Base-by-base conservation (phyloP, 2,329 filamentous ascomycete species). In the Fragosphaeria purpurea region DNA sequence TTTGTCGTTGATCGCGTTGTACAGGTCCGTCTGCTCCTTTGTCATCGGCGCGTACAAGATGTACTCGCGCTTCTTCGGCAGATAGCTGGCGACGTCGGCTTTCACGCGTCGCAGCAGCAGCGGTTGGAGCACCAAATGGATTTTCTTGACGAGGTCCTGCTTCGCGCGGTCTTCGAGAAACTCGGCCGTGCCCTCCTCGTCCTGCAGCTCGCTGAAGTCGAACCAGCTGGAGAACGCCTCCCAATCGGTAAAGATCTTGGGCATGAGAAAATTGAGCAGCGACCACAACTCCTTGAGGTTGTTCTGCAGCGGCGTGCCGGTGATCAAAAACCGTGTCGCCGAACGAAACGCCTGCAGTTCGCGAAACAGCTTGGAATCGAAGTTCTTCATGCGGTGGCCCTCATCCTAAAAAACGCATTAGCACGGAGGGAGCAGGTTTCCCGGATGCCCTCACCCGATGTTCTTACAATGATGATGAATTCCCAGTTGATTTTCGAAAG, bases 21-120 rank as follows among this genome's bases (percentile, higher is more conserved):
- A 98, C 0, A 98, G 68, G 51, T 96, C 91, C 3, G 89, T 88
- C 62, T 98, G 93, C 58, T 93, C 88, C 31, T 82, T 78, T 0
- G 89, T 95, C 68, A 98, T 81, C 0, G 93, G 93, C 0, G 93
- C 93, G 60, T 93, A 97, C 0, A 98, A 71, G 4, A 98, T 86
- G 58, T 98, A 98, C 65, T 98, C 93, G 33, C 93, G 80, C 71
- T 98, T 98, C 67, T 91, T 94, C 0, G 93, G 93, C n/a, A 98
- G 74, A 45, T 88, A 80, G 2, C 83, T 83, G 50, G 95, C 91
- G 0, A 98, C 93, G 61, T 98, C 93, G 0, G 88, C 85, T 67
- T 98, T 98, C 55, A 98, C 79, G 13, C 93, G 78, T 1, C 93
- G 80, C 1, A 98, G 73, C 1, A 98, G 72, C 58, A 98, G 84